These are phyloP conservation scores for Onygena corvina DNA, from an alignment of 2,329 filamentous ascomycete species.

Conservation along the genomic window DNA sequence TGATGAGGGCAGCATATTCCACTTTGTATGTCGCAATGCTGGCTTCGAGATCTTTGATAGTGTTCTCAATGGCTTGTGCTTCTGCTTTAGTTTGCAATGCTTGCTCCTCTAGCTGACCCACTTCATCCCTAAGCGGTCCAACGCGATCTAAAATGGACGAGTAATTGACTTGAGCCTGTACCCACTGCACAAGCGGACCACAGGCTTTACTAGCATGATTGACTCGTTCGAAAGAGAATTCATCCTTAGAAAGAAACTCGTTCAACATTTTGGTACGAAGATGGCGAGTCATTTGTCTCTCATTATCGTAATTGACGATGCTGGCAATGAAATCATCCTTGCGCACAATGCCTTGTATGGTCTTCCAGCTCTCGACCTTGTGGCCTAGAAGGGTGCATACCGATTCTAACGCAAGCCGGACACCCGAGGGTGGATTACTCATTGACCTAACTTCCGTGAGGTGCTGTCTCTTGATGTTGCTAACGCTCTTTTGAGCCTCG, in stretches of 20 bases:
- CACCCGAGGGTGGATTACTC: slow-evolving; percentile 80
- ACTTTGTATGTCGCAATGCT: slow-evolving; percentile 93
- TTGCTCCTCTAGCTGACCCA: slow-evolving; percentile 72
- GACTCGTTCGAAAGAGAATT: slow-evolving; percentile 93
- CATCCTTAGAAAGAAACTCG: slow-evolving; percentile 81
- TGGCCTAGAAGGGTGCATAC: slow-evolving; percentile 91
- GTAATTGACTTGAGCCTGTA: slow-evolving; percentile 89
- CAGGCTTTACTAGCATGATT: slow-evolving; percentile 95
- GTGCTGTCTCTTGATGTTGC: slow-evolving; percentile 96
- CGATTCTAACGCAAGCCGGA: slow-evolving; percentile 85
- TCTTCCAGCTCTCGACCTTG: slow-evolving; percentile 82
- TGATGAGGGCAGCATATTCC: slow-evolving; percentile 90
- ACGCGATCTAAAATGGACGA: slow-evolving; percentile 94
- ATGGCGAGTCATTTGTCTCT: slow-evolving; percentile 76
- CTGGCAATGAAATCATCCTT: slow-evolving; percentile 94
- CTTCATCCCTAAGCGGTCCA: slow-evolving; percentile 82
- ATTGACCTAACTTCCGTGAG: slow-evolving; percentile 96
- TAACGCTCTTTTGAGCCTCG: slow-evolving; percentile 90
- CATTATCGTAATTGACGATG: slow-evolving; percentile 95
- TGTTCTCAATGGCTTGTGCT: slow-evolving; percentile 80
- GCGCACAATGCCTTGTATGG: slow-evolving; percentile 75
- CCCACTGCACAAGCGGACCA: slow-evolving; percentile 94
- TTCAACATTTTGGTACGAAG: slow-evolving; percentile 80
- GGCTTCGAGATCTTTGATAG: slow-evolving; percentile 67
- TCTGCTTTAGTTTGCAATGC: slow-evolving; percentile 87